Evolutionary conservation across 768 basidiomycete genomes (phyloP).

Genomic region (Guyanaporus albipodus): DNA sequence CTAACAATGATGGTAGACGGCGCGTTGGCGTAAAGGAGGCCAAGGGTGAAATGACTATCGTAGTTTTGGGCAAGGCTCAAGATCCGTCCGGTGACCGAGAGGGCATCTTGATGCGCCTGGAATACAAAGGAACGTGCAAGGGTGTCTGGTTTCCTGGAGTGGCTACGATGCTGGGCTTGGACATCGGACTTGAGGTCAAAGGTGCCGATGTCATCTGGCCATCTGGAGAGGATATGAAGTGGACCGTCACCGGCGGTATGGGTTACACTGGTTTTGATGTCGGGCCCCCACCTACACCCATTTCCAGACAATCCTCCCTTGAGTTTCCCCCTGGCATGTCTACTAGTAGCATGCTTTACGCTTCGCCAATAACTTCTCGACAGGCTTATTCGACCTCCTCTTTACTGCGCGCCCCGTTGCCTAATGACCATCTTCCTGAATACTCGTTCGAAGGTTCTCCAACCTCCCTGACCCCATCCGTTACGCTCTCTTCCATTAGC

Average conservation of each 20-base stretch:
- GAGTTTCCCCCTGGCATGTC: constrained; percentile 37
- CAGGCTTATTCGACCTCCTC: constrained; percentile 51
- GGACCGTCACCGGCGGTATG: constrained; percentile 58
- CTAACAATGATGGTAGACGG: constrained; percentile 51
- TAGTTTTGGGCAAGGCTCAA: constrained; percentile 48
- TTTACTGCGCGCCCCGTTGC: constrained; percentile 71
- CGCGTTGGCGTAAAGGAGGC: constrained; percentile 68
- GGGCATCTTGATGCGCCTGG: constrained; percentile 60
- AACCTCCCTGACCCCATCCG: constrained; percentile 46
- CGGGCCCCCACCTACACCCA: constrained; percentile 36
- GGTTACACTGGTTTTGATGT: constrained; percentile 74
- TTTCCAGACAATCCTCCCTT: constrained; percentile 47
- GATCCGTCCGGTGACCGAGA: constrained; percentile 38
- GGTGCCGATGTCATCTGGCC: constrained; percentile 70
- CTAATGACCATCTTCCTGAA: constrained; percentile 57
- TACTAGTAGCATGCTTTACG: constrained; percentile 18
- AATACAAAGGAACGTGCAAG: constrained; percentile 70
- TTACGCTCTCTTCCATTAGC: constrained; percentile 37
- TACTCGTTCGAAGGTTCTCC: constrained; percentile 72
- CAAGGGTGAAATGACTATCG: constrained; percentile 63
- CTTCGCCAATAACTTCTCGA: constrained; percentile 30
- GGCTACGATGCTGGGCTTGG: constrained; percentile 76
- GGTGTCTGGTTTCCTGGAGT: constrained; percentile 83
- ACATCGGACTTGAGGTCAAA: constrained; percentile 64
- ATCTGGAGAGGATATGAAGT: constrained; percentile 44